These are phyloP conservation scores for Quercus tomentella DNA, from an alignment of 331 rosid species.

Conservation along the genomic window DNA sequence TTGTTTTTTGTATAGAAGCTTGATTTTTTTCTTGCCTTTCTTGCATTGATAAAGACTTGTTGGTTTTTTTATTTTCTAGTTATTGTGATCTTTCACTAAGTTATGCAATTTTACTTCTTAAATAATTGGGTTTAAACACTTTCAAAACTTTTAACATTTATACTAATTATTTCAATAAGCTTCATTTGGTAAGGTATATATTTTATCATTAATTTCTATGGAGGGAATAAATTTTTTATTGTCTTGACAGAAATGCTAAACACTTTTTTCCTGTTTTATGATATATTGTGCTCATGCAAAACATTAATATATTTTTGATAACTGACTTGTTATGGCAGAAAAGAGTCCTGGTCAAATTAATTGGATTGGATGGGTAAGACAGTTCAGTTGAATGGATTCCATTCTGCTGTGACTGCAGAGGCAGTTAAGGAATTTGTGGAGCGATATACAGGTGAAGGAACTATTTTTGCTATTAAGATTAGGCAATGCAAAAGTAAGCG, in stretches of 20 bases:
- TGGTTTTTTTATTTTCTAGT: background rate
- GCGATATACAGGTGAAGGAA: slow-evolving; percentile 48
- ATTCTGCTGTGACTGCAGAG: slow-evolving; percentile 19
- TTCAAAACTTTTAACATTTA: background rate
- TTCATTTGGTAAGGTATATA: background rate
- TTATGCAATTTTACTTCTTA: background rate
- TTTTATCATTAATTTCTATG: background rate
- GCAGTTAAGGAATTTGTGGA: slow-evolving; percentile 46
- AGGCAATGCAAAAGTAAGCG: slow-evolving; percentile 28
- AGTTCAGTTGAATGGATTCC: slow-evolving; percentile 52
- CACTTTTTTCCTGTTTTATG: background rate
- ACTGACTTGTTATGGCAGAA: background rate
- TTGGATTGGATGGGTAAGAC: slow-evolving; percentile 40
- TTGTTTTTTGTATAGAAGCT: background rate
- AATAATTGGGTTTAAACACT: background rate
- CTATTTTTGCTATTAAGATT: slow-evolving; percentile 52
- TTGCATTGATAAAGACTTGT: background rate
- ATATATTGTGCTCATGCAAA: background rate
- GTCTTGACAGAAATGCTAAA: background rate
- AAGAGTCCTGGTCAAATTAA: background rate
- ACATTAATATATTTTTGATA: background rate
- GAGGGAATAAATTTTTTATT: background rate
- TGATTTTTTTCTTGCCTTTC: background rate
- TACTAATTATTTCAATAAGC: background rate
- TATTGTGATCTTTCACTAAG: background rate